These are phyloP conservation scores for Aspergillus affinis DNA, from an alignment of 495 filamentous ascomycete species.

Conservation along the genomic window DNA sequence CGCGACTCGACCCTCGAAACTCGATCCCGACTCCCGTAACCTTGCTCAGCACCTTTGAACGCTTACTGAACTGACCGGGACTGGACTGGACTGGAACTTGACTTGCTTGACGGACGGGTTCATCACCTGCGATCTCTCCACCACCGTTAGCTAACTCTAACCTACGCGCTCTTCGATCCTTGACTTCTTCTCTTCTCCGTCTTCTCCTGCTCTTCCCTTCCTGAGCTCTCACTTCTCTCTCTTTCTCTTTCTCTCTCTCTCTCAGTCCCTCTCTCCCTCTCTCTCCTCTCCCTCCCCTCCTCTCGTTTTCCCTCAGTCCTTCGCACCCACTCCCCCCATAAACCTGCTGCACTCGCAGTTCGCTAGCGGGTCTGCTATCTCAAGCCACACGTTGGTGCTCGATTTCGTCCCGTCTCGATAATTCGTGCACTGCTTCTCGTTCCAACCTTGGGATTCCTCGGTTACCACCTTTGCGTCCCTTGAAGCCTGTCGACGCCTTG, in stretches of 20 bases:
- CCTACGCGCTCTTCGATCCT: background rate
- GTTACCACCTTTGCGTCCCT: background rate
- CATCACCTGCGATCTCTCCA: constrained; percentile 1
- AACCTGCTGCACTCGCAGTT: constrained; percentile 17
- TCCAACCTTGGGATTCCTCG: constrained; percentile 7
- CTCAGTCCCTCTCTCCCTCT: constrained; percentile 1
- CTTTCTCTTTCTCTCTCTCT: constrained; percentile 4
- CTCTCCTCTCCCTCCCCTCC: constrained; percentile 11
- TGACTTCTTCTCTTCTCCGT: constrained; percentile 1
- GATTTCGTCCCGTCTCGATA: constrained; percentile 24
- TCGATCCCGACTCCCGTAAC: background rate
- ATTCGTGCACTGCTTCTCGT: constrained; percentile 12
- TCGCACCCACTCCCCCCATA: constrained; percentile 1
- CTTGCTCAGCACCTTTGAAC: background rate
- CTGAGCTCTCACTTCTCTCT: background rate
- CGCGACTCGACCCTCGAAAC: background rate
- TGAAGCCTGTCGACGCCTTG: background rate
- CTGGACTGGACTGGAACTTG: background rate
- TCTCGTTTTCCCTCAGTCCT: constrained; percentile 5
- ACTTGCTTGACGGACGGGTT: constrained; percentile 5
- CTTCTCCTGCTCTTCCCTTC: background rate
- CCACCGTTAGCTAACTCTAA: background rate
- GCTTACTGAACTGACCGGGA: background rate
- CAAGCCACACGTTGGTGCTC: constrained; percentile 30
- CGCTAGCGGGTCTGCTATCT: constrained; percentile 29